Base-by-base conservation (phyloP, 495 filamentous ascomycete genomes). In the Talaromyces wortmannii region DNA sequence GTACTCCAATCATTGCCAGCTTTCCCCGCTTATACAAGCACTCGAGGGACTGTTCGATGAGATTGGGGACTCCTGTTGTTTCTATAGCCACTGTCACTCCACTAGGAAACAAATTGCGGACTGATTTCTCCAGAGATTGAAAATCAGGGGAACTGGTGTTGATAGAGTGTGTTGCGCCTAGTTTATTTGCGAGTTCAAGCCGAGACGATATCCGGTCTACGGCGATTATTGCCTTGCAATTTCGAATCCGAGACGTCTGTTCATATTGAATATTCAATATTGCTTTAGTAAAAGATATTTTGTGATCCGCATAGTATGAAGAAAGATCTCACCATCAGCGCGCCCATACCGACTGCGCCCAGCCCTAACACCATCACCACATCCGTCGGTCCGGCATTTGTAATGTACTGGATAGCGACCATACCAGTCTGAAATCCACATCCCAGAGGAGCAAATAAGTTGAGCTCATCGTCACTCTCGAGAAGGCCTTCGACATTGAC, bases 351-450 rank as follows among this genome's bases (percentile, higher is more conserved):
- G 4, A 76, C 73, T 15, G 62, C 64, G 1, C 73, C 73, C 6
- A 69, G 42, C 0, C 73, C 73, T 8, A 72, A 48, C 0, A 76
- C 61, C 23, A 66, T 55, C 1, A 75, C 59, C 1, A 57, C 50
- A 42, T 62, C 59, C 0, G 55, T 29, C 11, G 42, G 17, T 0
- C 12, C 54, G 0, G 67, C 67, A 7, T 53, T 23, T 0, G 67
- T 55, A 16, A 65, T 58, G 52, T 73, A 69, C 3, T 66, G 47
- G 36, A 74, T 59, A 0, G 67, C 67, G 3, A 70, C 71, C 33
- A 66, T 61, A 1, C 74, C 74, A 5, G 74, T 77, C 56, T 75
- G 72, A 56, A 75, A 67, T 1, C 74, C 71, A 56, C 73, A 77
- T 0, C 73, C 73, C 7, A 77, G 52, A 7, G 74, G 64, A 15